These are phyloP conservation scores for Penium margaritaceum DNA, from an alignment of 139 green algal genomes.

Conservation along the genomic window DNA sequence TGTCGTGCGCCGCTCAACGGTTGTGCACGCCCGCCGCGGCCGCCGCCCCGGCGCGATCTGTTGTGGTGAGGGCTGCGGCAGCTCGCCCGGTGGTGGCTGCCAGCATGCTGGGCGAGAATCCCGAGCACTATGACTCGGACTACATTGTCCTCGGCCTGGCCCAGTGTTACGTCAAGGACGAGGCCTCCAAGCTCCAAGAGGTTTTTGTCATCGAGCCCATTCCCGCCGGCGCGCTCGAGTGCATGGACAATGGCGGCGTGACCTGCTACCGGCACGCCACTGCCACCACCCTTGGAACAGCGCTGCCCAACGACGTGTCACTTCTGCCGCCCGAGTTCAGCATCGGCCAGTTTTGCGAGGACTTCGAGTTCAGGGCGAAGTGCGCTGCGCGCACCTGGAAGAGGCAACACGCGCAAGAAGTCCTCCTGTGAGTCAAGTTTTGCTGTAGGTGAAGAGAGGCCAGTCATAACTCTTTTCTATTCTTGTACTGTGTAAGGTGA, in stretches of 20 bases:
- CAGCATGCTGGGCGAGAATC: conserved; percentile 25
- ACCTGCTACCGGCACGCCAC: conserved; percentile 72
- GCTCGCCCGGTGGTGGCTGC: background rate
- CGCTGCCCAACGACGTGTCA: conserved; percentile 49
- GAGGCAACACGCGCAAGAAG: conserved; percentile 70
- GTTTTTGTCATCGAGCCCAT: conserved; percentile 75
- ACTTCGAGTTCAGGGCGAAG: conserved; percentile 68
- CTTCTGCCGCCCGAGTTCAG: conserved; percentile 63
- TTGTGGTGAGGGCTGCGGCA: no score
- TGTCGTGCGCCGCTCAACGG: no score
- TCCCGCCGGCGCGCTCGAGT: conserved; percentile 69
- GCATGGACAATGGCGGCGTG: conserved; percentile 67
- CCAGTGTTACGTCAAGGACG: conserved; percentile 75
- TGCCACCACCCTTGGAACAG: conserved; percentile 57
- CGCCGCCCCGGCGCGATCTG: no score
- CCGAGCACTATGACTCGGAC: conserved; percentile 34
- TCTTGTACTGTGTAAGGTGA: no score
- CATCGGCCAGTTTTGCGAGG: conserved; percentile 60
- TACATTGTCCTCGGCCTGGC: conserved; percentile 58
- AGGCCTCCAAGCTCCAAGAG: conserved; percentile 64
- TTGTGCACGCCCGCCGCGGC: no score
- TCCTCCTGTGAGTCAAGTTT: conserved; percentile 42
- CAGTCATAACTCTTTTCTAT: no score
- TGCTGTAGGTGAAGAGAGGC: no score
- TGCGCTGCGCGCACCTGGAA: conserved; percentile 74